Evolutionary conservation across 306 rosid species (phyloP), one percentile per base, ranked within the genome.

Genomic region (Glycyrrhiza uralensis): DNA sequence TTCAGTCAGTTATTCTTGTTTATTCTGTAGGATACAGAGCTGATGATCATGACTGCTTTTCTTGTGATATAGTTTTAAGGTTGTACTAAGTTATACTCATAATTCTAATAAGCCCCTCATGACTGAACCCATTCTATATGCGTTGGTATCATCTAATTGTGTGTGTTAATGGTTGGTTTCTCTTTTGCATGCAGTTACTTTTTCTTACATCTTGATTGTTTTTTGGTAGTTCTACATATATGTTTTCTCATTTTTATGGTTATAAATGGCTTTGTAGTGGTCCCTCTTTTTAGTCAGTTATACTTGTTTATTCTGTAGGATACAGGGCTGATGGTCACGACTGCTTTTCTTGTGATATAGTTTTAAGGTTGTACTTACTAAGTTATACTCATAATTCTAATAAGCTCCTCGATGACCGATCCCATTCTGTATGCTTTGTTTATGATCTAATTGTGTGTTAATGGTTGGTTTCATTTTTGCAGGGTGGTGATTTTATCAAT

Each of bases 11-110:
- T 87, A 89, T 90, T 84, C 85, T 94, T 89, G 86, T 91, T 94
- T 85, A 91, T 89, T 85, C 94, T 91, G 97, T 92, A 90, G 92
- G 98, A 84, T 85, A 82, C 91, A 84, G 87, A 86, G 88, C 87
- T 83, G 93, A 90, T 66, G 93, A 80, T 83, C 96, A 79, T 84
- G 72, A 80, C 85, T 88, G 85, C 85, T 86, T 88, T 88, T 92
- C 88, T 88, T 86, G 96, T 92, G 94, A 86, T 85, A 38, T 61
- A 61, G 68, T 61, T 61, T 61, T 61, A 38, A 90, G 95, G 92
- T 90, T 88, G 94, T 88, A 85, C 83, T 74, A 76, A 66, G 88
- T 80, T 77, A 78, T 83, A 72, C 71, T 76, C 49, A 4, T 81
- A 81, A 84, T 77, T 76, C 56, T 77, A 71, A 83, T 82, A 74